A percentile compares a stretch with the other conserved stretches of the same genome.
These are phyloP conservation scores for Nicotiana otophora DNA, from an alignment of 257 asterid genomes.

Conservation along the genomic window DNA sequence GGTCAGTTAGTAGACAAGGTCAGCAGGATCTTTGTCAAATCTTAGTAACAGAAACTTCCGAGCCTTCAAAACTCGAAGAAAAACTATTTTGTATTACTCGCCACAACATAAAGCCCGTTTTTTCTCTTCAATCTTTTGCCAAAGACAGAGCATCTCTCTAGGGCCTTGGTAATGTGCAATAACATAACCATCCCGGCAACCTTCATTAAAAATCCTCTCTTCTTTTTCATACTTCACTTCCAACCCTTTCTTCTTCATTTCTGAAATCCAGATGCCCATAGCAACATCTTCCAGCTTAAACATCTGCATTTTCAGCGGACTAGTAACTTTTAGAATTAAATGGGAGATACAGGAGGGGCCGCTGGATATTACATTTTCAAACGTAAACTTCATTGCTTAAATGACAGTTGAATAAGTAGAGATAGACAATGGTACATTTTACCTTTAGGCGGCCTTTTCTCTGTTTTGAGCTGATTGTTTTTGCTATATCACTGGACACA, in stretches of 20 bases:
- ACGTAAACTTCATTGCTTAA: not conserved
- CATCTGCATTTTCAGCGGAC: constrained; percentile 40
- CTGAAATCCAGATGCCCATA: constrained; percentile 95
- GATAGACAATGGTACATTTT: not conserved
- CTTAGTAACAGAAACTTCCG: not conserved
- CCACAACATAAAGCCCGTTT: constrained; percentile 71
- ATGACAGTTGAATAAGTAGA: constrained; percentile 1
- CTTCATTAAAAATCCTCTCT: constrained; percentile 65
- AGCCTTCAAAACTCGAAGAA: not conserved
- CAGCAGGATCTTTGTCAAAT: not conserved
- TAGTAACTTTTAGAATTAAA: not conserved
- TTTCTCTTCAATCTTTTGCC: constrained; percentile 87
- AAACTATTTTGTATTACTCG: constrained; percentile 23
- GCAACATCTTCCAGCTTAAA: constrained; percentile 97
- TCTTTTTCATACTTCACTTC: constrained; percentile 69
- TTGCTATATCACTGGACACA: constrained; percentile 77
- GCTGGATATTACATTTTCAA: not conserved
- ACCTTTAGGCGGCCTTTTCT: constrained; percentile 68
- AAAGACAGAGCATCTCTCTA: constrained; percentile 79
- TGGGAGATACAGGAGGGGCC: not conserved
- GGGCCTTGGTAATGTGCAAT: constrained; percentile 96
- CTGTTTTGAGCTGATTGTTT: constrained; percentile 54
- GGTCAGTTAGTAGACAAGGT: not conserved
- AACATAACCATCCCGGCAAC: constrained; percentile 76
- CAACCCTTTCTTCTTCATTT: constrained; percentile 63